These are phyloP conservation scores for Chlamydomonas sphaeroides DNA, from an alignment of 139 green algal genomes.

Conservation along the genomic window DNA sequence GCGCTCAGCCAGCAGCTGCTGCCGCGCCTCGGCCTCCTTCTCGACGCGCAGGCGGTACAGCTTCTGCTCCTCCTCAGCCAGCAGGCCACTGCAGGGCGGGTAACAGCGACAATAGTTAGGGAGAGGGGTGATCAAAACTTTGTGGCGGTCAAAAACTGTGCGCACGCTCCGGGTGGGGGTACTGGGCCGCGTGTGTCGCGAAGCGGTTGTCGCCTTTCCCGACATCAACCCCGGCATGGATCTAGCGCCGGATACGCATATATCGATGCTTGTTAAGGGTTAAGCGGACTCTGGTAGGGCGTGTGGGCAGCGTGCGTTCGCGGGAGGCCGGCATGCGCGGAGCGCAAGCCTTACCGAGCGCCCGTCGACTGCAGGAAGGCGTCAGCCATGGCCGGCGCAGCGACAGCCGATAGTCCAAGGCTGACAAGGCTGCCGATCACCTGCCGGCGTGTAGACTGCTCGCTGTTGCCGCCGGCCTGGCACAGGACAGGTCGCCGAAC, in stretches of 20 bases:
- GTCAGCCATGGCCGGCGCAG: conserved; percentile 28
- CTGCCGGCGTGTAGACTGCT: conserved; percentile 11
- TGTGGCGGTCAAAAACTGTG: too few species aligned
- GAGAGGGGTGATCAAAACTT: too few species aligned
- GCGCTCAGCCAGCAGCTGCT: conserved; percentile 44
- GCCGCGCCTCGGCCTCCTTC: conserved; percentile 67
- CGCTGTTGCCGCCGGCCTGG: conserved; percentile 15
- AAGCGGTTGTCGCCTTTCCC: too few species aligned
- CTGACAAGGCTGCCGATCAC: conserved; percentile 19
- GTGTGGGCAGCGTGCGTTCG: too few species aligned
- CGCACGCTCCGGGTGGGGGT: too few species aligned
- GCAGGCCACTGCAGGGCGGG: conserved; percentile 54
- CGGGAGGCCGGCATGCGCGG: neutral
- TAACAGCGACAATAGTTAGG: neutral
- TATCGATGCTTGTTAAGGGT: too few species aligned
- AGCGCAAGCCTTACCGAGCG: conserved; percentile 38
- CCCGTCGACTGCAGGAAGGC: conserved; percentile 55
- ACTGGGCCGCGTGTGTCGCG: too few species aligned
- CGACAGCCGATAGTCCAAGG: neutral
- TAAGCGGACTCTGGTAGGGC: too few species aligned
- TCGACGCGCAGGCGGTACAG: conserved; percentile 73
- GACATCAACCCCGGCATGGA: too few species aligned
- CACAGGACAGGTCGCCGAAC: neutral
- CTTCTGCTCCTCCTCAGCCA: conserved; percentile 81
- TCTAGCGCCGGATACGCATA: too few species aligned